These are phyloP conservation scores for Sphaerostilbella broomeana DNA, from an alignment of 2,329 filamentous ascomycete genomes.

Conservation along the genomic window DNA sequence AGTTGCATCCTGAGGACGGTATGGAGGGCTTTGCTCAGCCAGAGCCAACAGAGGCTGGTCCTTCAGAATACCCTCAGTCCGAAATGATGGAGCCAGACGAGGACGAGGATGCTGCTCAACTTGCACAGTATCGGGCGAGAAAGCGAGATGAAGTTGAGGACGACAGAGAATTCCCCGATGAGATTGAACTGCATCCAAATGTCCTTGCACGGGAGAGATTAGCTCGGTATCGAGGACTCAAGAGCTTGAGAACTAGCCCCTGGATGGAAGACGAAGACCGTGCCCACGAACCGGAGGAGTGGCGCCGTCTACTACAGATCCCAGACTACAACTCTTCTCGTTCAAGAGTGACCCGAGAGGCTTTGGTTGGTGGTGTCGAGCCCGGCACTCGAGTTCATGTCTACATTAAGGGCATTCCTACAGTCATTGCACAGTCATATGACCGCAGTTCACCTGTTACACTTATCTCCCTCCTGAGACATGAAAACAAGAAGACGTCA, in stretches of 20 bases:
- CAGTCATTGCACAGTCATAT: slow-evolving; percentile 39
- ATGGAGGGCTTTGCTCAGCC: slow-evolving; percentile 61
- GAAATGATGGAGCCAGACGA: slow-evolving; percentile 89
- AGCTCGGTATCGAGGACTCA: slow-evolving; percentile 80
- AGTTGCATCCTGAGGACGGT: slow-evolving; percentile 73
- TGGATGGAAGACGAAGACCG: slow-evolving; percentile 89
- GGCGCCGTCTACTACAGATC: slow-evolving; percentile 77
- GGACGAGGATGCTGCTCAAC: slow-evolving; percentile 66
- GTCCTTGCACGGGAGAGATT: slow-evolving; percentile 81
- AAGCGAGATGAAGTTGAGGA: slow-evolving; percentile 78
- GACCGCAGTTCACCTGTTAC: slow-evolving; percentile 53
- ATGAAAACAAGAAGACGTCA: slow-evolving; percentile 90
- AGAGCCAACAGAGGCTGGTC: slow-evolving; percentile 67
- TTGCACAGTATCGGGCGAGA: slow-evolving; percentile 72
- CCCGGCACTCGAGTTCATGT: slow-evolving; percentile 79
- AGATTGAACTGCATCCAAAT: slow-evolving; percentile 87
- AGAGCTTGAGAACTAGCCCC: slow-evolving; percentile 77
- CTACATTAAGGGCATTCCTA: slow-evolving; percentile 54
- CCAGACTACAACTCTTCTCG: slow-evolving; percentile 84
- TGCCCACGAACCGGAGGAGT: slow-evolving; percentile 82
- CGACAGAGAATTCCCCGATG: slow-evolving; percentile 92
- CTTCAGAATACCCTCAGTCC: slow-evolving; percentile 87
- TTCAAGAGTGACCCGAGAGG: slow-evolving; percentile 70
- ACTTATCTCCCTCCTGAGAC: slow-evolving; percentile 79
- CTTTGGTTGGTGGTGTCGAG: slow-evolving; percentile 78